Conservation (phyloP, 2,329 filamentous ascomycete species). For the Pseudogymnoascus sp. region DNA sequence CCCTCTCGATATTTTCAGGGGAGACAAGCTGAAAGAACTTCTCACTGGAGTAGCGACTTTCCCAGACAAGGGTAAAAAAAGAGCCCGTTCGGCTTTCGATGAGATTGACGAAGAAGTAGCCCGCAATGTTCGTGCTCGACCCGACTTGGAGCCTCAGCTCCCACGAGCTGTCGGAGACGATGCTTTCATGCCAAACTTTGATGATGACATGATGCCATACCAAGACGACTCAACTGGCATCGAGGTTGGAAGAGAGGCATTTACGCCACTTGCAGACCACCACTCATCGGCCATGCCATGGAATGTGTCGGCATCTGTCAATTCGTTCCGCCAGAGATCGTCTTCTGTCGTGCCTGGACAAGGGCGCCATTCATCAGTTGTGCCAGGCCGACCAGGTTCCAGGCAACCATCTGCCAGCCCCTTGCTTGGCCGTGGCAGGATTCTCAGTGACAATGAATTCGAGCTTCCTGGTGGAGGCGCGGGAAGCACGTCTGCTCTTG, state of each 20-base stretch:
- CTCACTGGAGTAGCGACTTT: constrained; percentile 15
- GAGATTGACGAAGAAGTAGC: constrained; percentile 22
- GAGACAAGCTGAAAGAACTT: constrained; percentile 43
- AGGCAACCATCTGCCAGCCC: constrained; percentile 55
- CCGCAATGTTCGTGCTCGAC: constrained; percentile 32
- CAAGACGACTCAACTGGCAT: constrained; percentile 34
- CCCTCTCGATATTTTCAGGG: constrained; percentile 53
- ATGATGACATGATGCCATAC: constrained; percentile 21
- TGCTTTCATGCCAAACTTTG: constrained; percentile 34
- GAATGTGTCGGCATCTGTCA: constrained; percentile 52
- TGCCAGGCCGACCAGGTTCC: constrained; percentile 35
- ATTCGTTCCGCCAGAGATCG: constrained; percentile 36
- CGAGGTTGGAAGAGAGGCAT: constrained; percentile 65
- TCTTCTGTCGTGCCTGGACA: constrained; percentile 35
- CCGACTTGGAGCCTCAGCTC: constrained; percentile 29
- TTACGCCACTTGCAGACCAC: constrained; percentile 59
- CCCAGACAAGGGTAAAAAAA: not conserved
- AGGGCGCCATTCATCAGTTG: constrained; percentile 24
- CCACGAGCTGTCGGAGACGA: constrained; percentile 26
- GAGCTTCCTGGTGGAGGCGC: constrained; percentile 16
- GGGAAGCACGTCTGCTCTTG: constrained; percentile 2
- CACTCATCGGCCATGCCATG: constrained; percentile 61
- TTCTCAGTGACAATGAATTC: constrained; percentile 20
- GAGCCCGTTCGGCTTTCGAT: constrained; percentile 7
- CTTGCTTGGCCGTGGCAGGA: constrained; percentile 43